A percentile compares a stretch with the other conserved stretches of the same genome.
These are phyloP conservation scores for Penicillium palitans DNA, from an alignment of 2,329 filamentous ascomycete genomes.

Conservation along the genomic window DNA sequence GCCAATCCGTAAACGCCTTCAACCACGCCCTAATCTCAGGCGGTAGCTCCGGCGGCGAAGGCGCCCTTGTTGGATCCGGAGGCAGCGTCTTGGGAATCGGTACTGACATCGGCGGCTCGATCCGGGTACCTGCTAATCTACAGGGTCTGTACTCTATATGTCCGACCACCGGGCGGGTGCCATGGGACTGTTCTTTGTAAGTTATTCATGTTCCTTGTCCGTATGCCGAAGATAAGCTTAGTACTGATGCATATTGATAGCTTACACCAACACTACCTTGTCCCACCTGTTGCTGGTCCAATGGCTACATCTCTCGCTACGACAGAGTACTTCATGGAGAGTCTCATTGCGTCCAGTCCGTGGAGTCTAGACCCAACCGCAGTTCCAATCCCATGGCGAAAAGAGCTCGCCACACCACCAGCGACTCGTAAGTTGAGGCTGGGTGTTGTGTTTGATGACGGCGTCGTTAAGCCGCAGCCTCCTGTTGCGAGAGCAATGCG, in stretches of 20 bases:
- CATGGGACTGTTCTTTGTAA: constrained; percentile 29
- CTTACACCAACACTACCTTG: constrained; percentile 38
- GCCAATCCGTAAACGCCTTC: constrained; percentile 51
- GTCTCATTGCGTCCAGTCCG: constrained; percentile 21
- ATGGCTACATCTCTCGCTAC: constrained; percentile 28
- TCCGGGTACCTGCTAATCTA: constrained; percentile 53
- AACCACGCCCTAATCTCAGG: constrained; percentile 53
- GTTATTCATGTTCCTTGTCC: neutral
- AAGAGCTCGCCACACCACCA: constrained; percentile 23
- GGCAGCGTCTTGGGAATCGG: constrained; percentile 54
- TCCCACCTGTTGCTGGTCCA: constrained; percentile 31
- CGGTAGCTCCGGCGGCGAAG: constrained; percentile 56
- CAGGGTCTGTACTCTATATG: constrained; percentile 51
- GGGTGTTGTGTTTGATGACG: constrained; percentile 60
- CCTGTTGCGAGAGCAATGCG: constrained; percentile 58
- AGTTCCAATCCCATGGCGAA: constrained; percentile 34
- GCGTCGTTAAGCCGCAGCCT: constrained; percentile 60
- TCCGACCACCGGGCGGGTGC: constrained; percentile 34
- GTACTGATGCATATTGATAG: constrained; percentile 40
- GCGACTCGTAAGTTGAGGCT: constrained; percentile 56
- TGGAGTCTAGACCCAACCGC: constrained; percentile 44
- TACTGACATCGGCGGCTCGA: constrained; percentile 57
- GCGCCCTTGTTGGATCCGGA: constrained; percentile 51
- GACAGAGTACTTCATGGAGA: constrained; percentile 33
- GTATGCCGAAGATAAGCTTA: neutral